Base-by-base conservation (phyloP, 306 rosid species). In the Sechiopsis laciniata region DNA sequence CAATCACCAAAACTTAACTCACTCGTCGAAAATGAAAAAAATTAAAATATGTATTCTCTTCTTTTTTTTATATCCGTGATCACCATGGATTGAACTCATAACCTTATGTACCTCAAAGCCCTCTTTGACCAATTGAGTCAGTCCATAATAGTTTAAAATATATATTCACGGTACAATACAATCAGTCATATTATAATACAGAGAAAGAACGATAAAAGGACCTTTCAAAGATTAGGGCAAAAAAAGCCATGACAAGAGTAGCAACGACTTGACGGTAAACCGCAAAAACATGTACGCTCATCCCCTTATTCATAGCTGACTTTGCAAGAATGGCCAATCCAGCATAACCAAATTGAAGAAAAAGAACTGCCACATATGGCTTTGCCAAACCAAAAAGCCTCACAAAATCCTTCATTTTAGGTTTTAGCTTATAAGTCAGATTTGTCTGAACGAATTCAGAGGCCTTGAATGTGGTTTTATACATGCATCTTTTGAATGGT, bases 191-290 rank as follows among this genome's bases (percentile, higher is more conserved):
- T 51, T 13, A 1, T 51, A 51, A 13, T 1, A 14, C 13, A 13
- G 1, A 13, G 55, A 48, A 48, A 48, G 15, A 48, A 48, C 3
- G 53, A 48, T 11, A 45, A 45, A 45, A 48, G 7, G 37, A 83
- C 91, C 87, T 85, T 20, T 87, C 86, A 8, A 80, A 74, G 22
- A 82, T 32, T 15, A 83, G 1, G 55, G 89, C 92, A 11, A 83
- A 83, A 56, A 87, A 86, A 77, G 85, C 61, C 59, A 83, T 76
- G 7, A 80, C 57, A 50, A 37, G 40, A 22, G 81, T 74, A 55
- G 87, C 91, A 20, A 87, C 35, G 9, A 73, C 80, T 46, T 83
- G 81, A 13, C 88, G 78, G 24, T 83, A 87, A 12, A 71, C 87
- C 0, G 75, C 83, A 14, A 85, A 40, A 2, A 87, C 88, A 24